phyloP scores from a whole-genome alignment of 148 eudicot species.

The Rhododendron ferrugineum region DNA sequence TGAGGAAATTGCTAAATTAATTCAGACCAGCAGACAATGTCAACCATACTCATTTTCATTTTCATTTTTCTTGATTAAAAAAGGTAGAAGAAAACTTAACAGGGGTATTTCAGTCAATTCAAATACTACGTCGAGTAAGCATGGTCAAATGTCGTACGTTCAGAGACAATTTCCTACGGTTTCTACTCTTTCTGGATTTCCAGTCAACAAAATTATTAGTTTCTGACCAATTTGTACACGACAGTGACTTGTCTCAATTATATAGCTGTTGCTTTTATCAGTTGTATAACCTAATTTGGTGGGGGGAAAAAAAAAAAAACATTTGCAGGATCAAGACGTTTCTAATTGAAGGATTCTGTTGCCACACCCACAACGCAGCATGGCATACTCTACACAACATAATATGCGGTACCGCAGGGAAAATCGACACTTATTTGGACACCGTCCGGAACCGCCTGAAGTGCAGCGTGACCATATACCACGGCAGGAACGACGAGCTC shows the following conservation, averaged over 20 bases:
- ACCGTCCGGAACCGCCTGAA: constrained; percentile 38
- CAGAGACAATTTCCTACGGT: not conserved
- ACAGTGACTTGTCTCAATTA: constrained; percentile 6
- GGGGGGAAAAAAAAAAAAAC: not conserved
- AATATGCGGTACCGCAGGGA: constrained; percentile 71
- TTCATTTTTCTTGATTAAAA: not conserved
- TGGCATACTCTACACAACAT: constrained; percentile 97
- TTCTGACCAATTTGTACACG: not conserved
- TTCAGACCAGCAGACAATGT: not conserved
- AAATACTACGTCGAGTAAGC: not conserved
- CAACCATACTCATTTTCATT: not conserved
- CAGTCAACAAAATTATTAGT: not conserved
- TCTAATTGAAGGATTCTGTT: constrained; percentile 65
- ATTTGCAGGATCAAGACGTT: constrained; percentile 64
- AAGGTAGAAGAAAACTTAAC: not conserved
- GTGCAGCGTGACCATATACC: constrained; percentile 53
- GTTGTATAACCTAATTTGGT: not conserved
- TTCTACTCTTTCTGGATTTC: not conserved
- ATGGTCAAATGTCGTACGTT: not conserved
- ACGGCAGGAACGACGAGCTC: constrained; percentile 76
- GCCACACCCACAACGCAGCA: constrained; percentile 88
- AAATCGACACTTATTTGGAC: constrained; percentile 64
- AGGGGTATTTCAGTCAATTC: not conserved
- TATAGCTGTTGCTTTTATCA: not conserved
- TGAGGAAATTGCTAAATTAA: not conserved